These are phyloP conservation scores for Mycena belliarum DNA, from an alignment of 768 basidiomycete genomes.

Conservation along the genomic window DNA sequence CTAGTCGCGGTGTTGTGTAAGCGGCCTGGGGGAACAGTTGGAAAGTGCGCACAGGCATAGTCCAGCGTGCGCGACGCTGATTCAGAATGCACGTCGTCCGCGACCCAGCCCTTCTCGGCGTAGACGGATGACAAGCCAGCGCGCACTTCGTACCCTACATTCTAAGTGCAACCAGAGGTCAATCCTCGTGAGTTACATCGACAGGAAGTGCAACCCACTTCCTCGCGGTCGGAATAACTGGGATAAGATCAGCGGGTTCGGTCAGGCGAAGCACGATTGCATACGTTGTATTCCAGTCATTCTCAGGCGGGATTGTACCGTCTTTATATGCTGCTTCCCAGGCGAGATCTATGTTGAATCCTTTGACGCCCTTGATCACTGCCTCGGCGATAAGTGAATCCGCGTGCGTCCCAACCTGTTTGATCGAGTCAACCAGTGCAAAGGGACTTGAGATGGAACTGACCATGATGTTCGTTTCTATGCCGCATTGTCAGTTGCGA, in stretches of 20 bases:
- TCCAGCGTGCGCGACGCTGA: constrained; percentile 77
- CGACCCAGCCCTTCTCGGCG: constrained; percentile 70
- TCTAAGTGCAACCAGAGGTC: constrained; percentile 39
- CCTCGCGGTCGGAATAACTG: constrained; percentile 73
- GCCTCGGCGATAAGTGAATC: constrained; percentile 78
- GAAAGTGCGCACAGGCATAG: constrained; percentile 65
- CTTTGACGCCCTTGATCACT: constrained; percentile 62
- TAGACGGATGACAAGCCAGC: constrained; percentile 78
- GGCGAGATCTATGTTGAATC: constrained; percentile 62
- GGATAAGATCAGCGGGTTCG: neutral
- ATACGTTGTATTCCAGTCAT: constrained; percentile 55
- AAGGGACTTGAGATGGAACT: too few species aligned
- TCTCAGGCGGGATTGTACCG: constrained; percentile 58
- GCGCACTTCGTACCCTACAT: constrained; percentile 79
- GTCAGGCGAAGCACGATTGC: constrained; percentile 20
- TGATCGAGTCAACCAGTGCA: neutral
- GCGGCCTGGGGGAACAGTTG: neutral
- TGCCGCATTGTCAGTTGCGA: neutral
- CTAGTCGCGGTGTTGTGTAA: constrained; percentile 35
- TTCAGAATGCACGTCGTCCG: constrained; percentile 76
- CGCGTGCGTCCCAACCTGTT: constrained; percentile 73
- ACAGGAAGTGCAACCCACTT: constrained; percentile 39
- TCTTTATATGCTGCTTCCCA: constrained; percentile 80
- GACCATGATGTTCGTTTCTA: constrained; percentile 85
- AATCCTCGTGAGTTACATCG: neutral